Percentiles rank a stretch among this genome's conserved stretches.
Evolutionary conservation across 2,329 filamentous ascomycete genomes (phyloP).

Genomic region (Cadophora malorum): DNA sequence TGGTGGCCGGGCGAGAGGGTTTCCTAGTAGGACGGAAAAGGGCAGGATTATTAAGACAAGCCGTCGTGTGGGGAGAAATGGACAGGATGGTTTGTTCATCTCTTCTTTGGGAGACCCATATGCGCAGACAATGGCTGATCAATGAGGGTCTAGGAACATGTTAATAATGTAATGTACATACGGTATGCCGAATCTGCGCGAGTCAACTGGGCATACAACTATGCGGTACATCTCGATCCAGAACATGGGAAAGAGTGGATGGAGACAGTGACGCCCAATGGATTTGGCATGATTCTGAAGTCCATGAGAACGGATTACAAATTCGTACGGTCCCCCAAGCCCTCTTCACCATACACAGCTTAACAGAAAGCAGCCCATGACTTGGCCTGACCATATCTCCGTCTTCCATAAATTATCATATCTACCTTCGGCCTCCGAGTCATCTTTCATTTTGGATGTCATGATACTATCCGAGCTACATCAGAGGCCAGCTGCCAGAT

Average conservation of each 20-base stretch:
- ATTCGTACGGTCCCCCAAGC: constrained; percentile 65
- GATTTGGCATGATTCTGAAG: constrained; percentile 76
- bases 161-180: constrained; percentile 87
- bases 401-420: constrained; percentile 78
- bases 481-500: constrained; percentile 74
- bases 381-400: constrained; percentile 80
- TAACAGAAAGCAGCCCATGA: constrained; percentile 68
- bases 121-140: not conserved
- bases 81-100: constrained; percentile 63
- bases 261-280: constrained; percentile 69
- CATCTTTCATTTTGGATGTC: constrained; percentile 65
- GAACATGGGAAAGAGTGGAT: constrained; percentile 68
- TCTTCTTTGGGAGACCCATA: no score
- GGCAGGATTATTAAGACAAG: constrained; percentile 67
- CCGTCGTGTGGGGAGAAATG: constrained; percentile 87
- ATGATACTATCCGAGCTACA: constrained; percentile 78
- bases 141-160: constrained; percentile 63
- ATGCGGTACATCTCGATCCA: constrained; percentile 67
- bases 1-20: constrained; percentile 77
- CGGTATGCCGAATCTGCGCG: constrained; percentile 83
- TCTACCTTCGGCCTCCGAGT: constrained; percentile 34
- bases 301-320: constrained; percentile 87
- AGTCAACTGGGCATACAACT: constrained; percentile 78
- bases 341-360: not conserved
- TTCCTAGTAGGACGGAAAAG: constrained; percentile 70